Percentiles rank a stretch among this genome's conserved stretches.
Conservation (phyloP, 495 filamentous ascomycete genomes). For the Neurospora tetraspora region DNA sequence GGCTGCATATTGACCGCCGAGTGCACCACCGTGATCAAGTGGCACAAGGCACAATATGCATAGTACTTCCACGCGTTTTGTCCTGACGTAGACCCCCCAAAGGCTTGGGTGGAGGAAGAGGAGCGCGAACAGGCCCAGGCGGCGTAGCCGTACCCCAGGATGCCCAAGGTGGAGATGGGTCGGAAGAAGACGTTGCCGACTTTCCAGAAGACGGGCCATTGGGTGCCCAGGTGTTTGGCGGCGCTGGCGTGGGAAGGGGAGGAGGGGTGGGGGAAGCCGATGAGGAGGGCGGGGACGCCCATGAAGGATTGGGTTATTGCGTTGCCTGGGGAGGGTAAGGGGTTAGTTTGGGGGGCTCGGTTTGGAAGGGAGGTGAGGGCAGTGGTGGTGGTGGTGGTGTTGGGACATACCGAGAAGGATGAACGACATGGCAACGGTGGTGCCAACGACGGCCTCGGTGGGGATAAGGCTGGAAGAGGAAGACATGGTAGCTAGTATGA, state of each 20-base stretch:
- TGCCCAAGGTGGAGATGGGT: conserved; percentile 36
- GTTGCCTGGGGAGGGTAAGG: conserved; percentile 24
- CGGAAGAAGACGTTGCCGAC: conserved; percentile 41
- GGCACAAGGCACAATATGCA: conserved; percentile 27
- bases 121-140: conserved; percentile 17
- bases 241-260: conserved; percentile 27
- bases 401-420: conserved; percentile 31
- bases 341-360: neutral
- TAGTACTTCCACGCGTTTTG: conserved; percentile 31
- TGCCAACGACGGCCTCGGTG: conserved; percentile 22
- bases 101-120: neutral
- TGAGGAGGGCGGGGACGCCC: conserved; percentile 37
- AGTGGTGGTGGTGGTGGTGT: no score
- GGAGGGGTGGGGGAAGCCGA: conserved; percentile 34
- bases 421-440: conserved; percentile 33
- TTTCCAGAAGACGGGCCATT: conserved; percentile 40
- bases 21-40: conserved; percentile 36
- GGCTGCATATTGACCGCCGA: conserved; percentile 42
- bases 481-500: no score
- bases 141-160: conserved; percentile 35
- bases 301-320: conserved; percentile 43
- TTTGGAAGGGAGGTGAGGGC: no score
- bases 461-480: conserved; percentile 1
- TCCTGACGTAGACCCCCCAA: neutral
- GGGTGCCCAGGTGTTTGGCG: conserved; percentile 31